Evolutionary conservation across 2,329 filamentous ascomycete genomes (phyloP).

Genomic region (Pseudogymnoascus sp.): DNA sequence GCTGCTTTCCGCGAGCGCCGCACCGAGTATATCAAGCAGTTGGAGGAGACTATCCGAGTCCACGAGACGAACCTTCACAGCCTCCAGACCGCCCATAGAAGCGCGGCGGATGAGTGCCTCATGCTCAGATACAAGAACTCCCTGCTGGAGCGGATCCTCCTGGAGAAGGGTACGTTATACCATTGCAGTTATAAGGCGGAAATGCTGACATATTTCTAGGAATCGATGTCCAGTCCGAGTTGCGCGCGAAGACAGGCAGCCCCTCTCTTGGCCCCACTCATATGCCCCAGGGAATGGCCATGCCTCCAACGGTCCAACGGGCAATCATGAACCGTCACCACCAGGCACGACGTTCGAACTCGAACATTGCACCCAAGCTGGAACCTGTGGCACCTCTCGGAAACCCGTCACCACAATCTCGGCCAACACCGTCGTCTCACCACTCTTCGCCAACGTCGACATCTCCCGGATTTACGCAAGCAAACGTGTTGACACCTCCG

Average conservation of each 20-base stretch:
- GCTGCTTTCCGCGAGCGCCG: constrained; percentile 93
- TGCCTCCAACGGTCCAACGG: constrained; percentile 69
- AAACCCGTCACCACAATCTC: constrained; percentile 61
- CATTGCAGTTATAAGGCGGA: constrained; percentile 1
- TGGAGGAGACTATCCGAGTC: constrained; percentile 93
- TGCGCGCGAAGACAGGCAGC: constrained; percentile 85
- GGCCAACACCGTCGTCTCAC: constrained; percentile 77
- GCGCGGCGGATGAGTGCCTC: constrained; percentile 88
- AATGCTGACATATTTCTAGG: constrained; percentile 41
- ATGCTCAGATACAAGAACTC: constrained; percentile 99
- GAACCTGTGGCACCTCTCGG: constrained; percentile 37
- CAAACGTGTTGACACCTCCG: constrained; percentile 53
- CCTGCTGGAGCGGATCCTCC: constrained; percentile 82
- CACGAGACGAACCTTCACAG: constrained; percentile 92
- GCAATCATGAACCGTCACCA: constrained; percentile 71
- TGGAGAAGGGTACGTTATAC: constrained; percentile 71
- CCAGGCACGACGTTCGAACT: constrained; percentile 60
- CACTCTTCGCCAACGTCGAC: constrained; percentile 56
- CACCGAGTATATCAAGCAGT: constrained; percentile 98
- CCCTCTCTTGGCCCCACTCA: constrained; percentile 66
- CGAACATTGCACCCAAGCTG: constrained; percentile 67
- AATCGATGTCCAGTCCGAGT: constrained; percentile 93
- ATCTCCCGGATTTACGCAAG: constrained; percentile 52
- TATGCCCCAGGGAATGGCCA: constrained; percentile 59
- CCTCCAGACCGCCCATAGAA: constrained; percentile 88